phyloP scores from a whole-genome alignment of 2,329 filamentous ascomycete species.

The Microsporum ferrugineum region DNA sequence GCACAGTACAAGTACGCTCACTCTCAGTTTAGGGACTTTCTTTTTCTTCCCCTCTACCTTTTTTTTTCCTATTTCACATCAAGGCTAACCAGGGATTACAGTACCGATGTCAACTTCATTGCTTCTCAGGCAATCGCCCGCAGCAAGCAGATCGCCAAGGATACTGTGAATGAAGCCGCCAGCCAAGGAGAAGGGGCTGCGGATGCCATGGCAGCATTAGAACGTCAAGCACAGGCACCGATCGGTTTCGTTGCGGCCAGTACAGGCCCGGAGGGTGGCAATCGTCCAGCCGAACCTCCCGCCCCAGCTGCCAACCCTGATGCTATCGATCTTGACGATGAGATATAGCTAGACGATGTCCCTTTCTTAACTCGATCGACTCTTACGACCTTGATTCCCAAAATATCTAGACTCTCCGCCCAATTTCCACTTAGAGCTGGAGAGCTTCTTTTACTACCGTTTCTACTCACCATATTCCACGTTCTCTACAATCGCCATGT shows the following conservation, averaged over 20 bases:
- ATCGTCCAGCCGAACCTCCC: conserved; percentile 31
- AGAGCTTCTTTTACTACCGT: neutral
- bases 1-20: conserved; percentile 75
- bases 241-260: conserved; percentile 84
- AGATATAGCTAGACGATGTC: conserved; percentile 11
- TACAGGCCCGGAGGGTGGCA: conserved; percentile 56
- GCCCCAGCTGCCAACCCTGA: conserved; percentile 60
- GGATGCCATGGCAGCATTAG: conserved; percentile 82
- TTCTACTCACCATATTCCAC: neutral
- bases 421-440: neutral
- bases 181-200: conserved; percentile 40
- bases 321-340: conserved; percentile 69
- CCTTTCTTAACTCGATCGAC: neutral
- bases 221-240: conserved; percentile 77
- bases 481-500: neutral
- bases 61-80: neutral
- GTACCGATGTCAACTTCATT: conserved; percentile 95
- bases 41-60: neutral
- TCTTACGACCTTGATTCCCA: neutral
- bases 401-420: neutral
- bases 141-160: conserved; percentile 48
- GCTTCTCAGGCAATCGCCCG: conserved; percentile 86
- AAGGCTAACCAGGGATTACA: conserved; percentile 20
- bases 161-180: conserved; percentile 26
- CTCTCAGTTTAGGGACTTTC: neutral